Evolutionary conservation across 2,329 filamentous ascomycete species (phyloP), one percentile per base, ranked within the genome.

Genomic region (Colletotrichum euphorbiae): DNA sequence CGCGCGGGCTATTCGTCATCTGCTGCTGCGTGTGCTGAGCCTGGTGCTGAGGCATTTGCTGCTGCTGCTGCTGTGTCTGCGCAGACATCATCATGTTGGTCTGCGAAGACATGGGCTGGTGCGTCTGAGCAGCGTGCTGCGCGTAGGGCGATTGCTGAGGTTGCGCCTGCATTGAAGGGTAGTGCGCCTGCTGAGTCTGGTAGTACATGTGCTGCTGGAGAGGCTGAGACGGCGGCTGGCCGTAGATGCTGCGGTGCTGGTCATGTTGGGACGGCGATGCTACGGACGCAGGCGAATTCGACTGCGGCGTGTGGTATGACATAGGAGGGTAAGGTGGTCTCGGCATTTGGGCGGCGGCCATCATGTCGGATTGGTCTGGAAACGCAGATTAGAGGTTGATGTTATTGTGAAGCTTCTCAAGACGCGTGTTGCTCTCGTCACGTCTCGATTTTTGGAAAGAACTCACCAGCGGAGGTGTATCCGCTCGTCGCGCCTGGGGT

Each of bases 281-380:
- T 74, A 98, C 94, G 57, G 94, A 97, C 43, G 93, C 93, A 55
- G 95, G 95, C 62, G 95, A 97, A 80, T 95, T 97, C 64, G 94
- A 97, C 82, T 98, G 94, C 62, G 94, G 94, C 17, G 94, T 97
- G 80, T 98, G 93, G 78, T 98, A 98, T 36, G 85, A 86, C 77
- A 97, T 97, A 69, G 93, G 93, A 73, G 94, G 94, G 78, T 97
- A 97, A 52, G 90, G 87, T 74, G 90, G 89, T 79, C 91, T 89
- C 80, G 93, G 91, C 92, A 89, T 86, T 77, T 84, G 81, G 70
- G 82, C 82, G 74, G 87, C 85, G 81, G 90, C 91, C 86, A 88
- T 91, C 84, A 90, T 90, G 72, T 89, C 87, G 81, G 84, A 84
- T 69, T 84, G 87, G 76, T 89, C 87, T 88, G 70, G 17, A 8